Base-by-base conservation (phyloP, 495 filamentous ascomycete species). In the Hamigera avellanea region DNA sequence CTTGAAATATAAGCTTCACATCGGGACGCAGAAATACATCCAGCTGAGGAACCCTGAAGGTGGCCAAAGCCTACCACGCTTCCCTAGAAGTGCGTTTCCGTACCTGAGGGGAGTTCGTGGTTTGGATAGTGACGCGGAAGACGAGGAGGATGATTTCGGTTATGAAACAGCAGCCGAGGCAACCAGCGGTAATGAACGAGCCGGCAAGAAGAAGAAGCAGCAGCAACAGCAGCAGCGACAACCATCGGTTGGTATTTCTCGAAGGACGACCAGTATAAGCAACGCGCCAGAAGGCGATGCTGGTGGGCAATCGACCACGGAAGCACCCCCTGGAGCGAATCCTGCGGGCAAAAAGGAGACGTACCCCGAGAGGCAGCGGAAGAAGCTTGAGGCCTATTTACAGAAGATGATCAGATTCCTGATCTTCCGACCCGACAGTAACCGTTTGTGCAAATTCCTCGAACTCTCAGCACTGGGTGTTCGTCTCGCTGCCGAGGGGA, bases 361-460 rank as follows among this genome's bases (percentile, higher is more conserved):
- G 8, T 80, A 78, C 42, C 61, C 69, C 6, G 76, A 79, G 51
- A 74, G 76, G 33, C 87, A 95, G 54, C 74, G 89, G 35, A 81
- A 76, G 55, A 87, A 86, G 46, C 66, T 99, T 8, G 91, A 95
- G 52, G 73, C 72, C 23, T 99, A 99, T 53, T 64, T 99, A n/a
- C 83, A 89, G 46, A 81, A 88, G 47, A 80, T 96, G 77, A 93
- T 94, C 16, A 72, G 82, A 14, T 93, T 84, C 69, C 73, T 96
- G 46, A 95, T 96, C 46, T 96, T 99, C 61, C 76, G 91, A 30
- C 76, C 91, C 12, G 93, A 95, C 49, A 94, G 86, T 57, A 99
- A 95, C 49, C 77, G 91, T 9, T 64, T 99, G 9, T 99, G 91
- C 63, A 89, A 88, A 48, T 99, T 99, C 52, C 64, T 99, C 9